phyloP scores from a whole-genome alignment of 176 grass and related monocot species.

The Poa annua region DNA sequence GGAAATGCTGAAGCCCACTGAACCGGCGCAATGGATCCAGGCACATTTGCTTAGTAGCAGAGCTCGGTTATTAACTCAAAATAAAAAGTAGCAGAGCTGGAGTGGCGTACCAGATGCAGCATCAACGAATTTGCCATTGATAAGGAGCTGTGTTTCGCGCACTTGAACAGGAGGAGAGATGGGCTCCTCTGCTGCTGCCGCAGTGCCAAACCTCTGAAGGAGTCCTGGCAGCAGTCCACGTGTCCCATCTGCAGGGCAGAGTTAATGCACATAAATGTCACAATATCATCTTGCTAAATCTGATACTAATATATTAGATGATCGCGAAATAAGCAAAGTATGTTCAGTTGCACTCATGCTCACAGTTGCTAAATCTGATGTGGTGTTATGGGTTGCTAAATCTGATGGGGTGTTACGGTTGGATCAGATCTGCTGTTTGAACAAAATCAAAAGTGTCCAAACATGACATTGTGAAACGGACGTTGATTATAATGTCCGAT shows the following conservation, averaged over 20 bases:
- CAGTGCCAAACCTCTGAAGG: slow-evolving; percentile 79
- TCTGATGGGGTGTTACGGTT: neutral
- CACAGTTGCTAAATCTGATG: no score
- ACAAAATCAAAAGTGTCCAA: neutral
- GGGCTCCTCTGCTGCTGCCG: slow-evolving; percentile 69
- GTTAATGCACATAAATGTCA: neutral
- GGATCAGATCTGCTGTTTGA: slow-evolving; percentile 17
- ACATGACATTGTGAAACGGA: no score
- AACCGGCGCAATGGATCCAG: neutral
- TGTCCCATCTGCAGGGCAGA: slow-evolving; percentile 56
- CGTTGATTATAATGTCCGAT: no score
- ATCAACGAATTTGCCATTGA: slow-evolving; percentile 89
- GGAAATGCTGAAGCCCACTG: neutral
- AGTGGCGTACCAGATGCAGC: slow-evolving; percentile 67
- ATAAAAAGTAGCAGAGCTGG: neutral
- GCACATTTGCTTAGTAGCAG: neutral
- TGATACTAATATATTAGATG: neutral
- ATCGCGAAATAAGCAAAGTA: neutral
- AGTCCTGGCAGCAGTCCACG: slow-evolving; percentile 54
- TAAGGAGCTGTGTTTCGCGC: slow-evolving; percentile 76
- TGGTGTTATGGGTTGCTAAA: no score
- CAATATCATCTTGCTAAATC: neutral
- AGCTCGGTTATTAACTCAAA: no score
- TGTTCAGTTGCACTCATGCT: neutral
- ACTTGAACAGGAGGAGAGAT: slow-evolving; percentile 77